phyloP scores from a whole-genome alignment of 495 filamentous ascomycete species.

The Tuber brumale region DNA sequence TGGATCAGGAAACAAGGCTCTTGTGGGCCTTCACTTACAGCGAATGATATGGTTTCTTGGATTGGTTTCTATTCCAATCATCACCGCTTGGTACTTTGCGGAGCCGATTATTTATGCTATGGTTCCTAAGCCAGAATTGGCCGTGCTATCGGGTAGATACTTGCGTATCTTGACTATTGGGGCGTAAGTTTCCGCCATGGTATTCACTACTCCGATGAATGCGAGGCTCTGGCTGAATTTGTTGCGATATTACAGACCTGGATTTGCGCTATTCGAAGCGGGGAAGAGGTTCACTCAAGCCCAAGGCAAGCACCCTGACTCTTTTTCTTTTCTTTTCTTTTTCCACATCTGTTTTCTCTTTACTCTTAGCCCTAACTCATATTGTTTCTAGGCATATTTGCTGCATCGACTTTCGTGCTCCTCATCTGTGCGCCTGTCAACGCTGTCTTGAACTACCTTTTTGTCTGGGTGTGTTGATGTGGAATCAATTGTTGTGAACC shows the following conservation, averaged over 20 bases:
- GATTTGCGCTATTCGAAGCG: conserved; percentile 61
- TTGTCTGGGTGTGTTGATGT: conserved; percentile 53
- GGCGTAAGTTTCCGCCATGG: conserved; percentile 40
- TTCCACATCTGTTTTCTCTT: neutral
- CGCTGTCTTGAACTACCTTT: conserved; percentile 59
- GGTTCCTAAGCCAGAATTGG: conserved; percentile 57
- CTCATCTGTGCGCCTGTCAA: conserved; percentile 62
- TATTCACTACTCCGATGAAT: neutral
- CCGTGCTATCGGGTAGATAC: conserved; percentile 60
- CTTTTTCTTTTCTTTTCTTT: neutral
- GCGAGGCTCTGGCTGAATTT: neutral
- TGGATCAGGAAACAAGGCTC: conserved; percentile 58
- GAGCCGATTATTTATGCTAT: conserved; percentile 52
- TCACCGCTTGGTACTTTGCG: conserved; percentile 54
- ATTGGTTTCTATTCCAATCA: conserved; percentile 58
- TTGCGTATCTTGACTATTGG: conserved; percentile 59
- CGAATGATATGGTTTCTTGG: conserved; percentile 63
- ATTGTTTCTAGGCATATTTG: conserved; percentile 46
- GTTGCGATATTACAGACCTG: conserved; percentile 44
- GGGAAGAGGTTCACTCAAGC: conserved; percentile 68
- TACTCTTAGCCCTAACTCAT: neutral
- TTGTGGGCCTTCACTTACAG: conserved; percentile 66
- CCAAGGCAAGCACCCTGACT: conserved; percentile 47
- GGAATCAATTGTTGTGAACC: neutral
- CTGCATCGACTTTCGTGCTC: conserved; percentile 60